Conservation (phyloP, 441 rosid genomes). For the Euphorbia celastroides region DNA sequence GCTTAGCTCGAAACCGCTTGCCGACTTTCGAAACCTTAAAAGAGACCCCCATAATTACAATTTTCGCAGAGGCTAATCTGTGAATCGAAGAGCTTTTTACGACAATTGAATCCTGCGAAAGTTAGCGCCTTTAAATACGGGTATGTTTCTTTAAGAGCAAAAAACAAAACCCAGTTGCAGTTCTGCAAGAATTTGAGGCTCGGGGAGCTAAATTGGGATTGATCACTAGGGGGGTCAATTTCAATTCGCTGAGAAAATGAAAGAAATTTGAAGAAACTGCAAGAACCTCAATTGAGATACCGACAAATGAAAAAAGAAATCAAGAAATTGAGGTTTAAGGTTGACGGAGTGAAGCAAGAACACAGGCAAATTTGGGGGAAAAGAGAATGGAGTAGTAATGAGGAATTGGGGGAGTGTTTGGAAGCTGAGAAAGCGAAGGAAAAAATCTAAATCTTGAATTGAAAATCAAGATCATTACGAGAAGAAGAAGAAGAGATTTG, state of each 20-base stretch:
- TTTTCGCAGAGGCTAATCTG: neutral
- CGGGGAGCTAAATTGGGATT: neutral
- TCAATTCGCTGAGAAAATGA: neutral
- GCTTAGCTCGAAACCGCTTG: constrained; percentile 52
- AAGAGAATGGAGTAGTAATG: neutral
- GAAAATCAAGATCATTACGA: neutral
- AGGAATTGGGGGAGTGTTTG: constrained; percentile 6
- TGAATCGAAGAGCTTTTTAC: neutral
- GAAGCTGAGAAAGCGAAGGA: constrained; percentile 12
- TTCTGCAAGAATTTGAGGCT: neutral
- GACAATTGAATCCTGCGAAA: constrained; percentile 5
- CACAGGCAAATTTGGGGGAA: neutral
- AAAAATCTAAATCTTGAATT: neutral
- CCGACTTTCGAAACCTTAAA: constrained; percentile 81
- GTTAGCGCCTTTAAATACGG: neutral
- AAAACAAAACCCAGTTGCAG: neutral
- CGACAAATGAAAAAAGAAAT: too few species aligned
- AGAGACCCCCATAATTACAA: constrained; percentile 59
- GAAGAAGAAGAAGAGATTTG: neutral
- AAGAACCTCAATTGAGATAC: neutral
- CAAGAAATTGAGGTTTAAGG: too few species aligned
- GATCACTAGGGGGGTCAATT: neutral
- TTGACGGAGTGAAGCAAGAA: neutral
- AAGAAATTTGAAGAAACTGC: neutral
- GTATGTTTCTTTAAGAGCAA: neutral